These are phyloP conservation scores for Heimioporus sp. DNA, from an alignment of 768 basidiomycete genomes.

Conservation along the genomic window DNA sequence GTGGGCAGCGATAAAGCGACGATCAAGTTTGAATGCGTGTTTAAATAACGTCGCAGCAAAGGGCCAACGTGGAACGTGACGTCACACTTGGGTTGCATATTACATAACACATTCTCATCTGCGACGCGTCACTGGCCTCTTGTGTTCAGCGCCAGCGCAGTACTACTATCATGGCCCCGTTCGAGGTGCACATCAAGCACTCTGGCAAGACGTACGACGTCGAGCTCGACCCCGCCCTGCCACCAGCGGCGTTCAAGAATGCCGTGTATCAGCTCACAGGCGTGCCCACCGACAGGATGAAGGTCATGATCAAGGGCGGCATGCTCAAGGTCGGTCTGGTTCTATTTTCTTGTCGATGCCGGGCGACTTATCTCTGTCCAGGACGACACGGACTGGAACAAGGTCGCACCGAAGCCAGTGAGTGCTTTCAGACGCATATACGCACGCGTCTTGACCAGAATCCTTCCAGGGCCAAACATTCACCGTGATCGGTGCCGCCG, in stretches of 20 bases:
- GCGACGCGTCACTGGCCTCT: constrained; percentile 21
- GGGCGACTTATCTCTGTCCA: constrained; percentile 27
- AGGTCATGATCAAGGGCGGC: constrained; percentile 94
- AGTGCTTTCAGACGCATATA: constrained; percentile 20
- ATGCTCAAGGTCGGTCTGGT: constrained; percentile 67
- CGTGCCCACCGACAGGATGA: constrained; percentile 90
- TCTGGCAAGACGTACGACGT: constrained; percentile 77
- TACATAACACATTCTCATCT: constrained; percentile 32
- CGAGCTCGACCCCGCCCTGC: constrained; percentile 67
- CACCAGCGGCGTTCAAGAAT: constrained; percentile 78
- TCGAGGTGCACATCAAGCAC: constrained; percentile 87
- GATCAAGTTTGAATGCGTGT: background rate
- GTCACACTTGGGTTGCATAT: constrained; percentile 14
- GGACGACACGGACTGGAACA: constrained; percentile 88
- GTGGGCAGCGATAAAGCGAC: constrained; percentile 6
- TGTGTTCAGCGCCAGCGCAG: background rate
- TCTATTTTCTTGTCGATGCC: background rate
- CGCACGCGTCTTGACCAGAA: constrained; percentile 2
- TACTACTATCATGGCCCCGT: constrained; percentile 54
- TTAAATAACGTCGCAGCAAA: background rate
- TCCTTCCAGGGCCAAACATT: constrained; percentile 74
- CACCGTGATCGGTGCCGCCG: constrained; percentile 92
- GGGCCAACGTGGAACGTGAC: constrained; percentile 28
- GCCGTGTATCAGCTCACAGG: constrained; percentile 79
- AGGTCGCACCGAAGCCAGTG: constrained; percentile 80